Base-by-base conservation (phyloP, 208 protist species). In the Trypanosoma avium region DNA sequence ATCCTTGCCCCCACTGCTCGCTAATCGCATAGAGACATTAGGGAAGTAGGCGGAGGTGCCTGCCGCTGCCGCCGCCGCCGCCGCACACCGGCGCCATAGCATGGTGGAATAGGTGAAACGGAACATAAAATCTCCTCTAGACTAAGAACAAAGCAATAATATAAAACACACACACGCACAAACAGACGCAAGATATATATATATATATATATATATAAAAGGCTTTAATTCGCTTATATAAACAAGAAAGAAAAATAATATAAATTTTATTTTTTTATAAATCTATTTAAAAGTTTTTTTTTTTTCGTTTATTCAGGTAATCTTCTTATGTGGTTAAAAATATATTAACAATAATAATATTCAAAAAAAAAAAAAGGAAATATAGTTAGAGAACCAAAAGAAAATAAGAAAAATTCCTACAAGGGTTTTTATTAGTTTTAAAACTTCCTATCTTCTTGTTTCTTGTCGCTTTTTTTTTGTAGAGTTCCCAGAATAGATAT, bases 1-100 rank as follows among this genome's bases (percentile, higher is more conserved):
- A 65, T 96, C 91, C 68, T 94, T 94, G 40, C 67, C 77, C 3
- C 71, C 75, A 15, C 73, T 75, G 32, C 80, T 78, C 59, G 82
- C 82, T 19, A 74, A 33, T 9, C 82, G 80, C 45, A 67, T 13
- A 4, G 61, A 60, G 12, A 57, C 10, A 26, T 15, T 22, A 47
- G 45, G 35, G 36, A 15, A 8, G 64, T 4, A 24, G 30, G 22
- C 3, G 78, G 29, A 24, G 70, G 65, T 24, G 48, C 58, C n/a
- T 13, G 61, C 26, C 27, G 54, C 24, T 43, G 22, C 22, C 7
- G 62, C 24, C 4, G 38, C 36, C 30, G 32, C 48, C 26, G 36
- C 10, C 19, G 29, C n/a, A 21, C 30, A 57, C 0, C 56, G 29
- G 47, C 60, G 55, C 46, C 59, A 64, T 7, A 53, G 21, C 36